Conservation (phyloP, 306 rosid species). For the Inga leiocalycina region DNA sequence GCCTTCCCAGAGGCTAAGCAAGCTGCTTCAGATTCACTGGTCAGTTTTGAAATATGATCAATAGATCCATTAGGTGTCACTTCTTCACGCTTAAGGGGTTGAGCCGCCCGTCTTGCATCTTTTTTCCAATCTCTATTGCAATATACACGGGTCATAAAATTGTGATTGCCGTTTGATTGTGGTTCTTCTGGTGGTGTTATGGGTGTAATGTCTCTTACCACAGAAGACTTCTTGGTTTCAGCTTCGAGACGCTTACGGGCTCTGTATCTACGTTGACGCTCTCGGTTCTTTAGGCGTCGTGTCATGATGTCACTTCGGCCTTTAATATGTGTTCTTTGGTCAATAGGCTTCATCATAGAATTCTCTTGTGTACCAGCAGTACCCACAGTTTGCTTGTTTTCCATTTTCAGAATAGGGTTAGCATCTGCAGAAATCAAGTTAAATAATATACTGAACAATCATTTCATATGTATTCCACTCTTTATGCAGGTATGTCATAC, state of each 20-base stretch:
- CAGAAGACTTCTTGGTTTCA: slow-evolving; percentile 50
- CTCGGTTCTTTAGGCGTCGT: slow-evolving; percentile 86
- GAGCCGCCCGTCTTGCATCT: slow-evolving; percentile 78
- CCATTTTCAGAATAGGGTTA: slow-evolving; percentile 53
- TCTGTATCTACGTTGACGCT: slow-evolving; percentile 88
- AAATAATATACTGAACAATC: slow-evolving; percentile 22
- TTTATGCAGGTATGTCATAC: slow-evolving; percentile 16
- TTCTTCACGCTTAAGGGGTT: slow-evolving; percentile 43
- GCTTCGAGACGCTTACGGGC: slow-evolving; percentile 89
- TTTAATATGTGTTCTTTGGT: slow-evolving; percentile 49
- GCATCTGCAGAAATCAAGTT: slow-evolving; percentile 52
- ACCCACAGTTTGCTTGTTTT: slow-evolving; percentile 45
- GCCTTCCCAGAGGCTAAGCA: slow-evolving; percentile 35
- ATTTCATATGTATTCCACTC: neutral
- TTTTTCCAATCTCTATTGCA: slow-evolving; percentile 84
- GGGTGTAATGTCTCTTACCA: slow-evolving; percentile 34
- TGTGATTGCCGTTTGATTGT: slow-evolving; percentile 40
- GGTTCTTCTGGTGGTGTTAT: slow-evolving; percentile 36
- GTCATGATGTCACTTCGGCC: slow-evolving; percentile 58
- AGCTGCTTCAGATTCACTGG: slow-evolving; percentile 40
- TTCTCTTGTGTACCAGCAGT: slow-evolving; percentile 46
- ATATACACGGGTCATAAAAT: slow-evolving; percentile 43
- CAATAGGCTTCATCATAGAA: slow-evolving; percentile 51
- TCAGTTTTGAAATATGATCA: slow-evolving; percentile 34
- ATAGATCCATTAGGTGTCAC: slow-evolving; percentile 38